phyloP scores from a whole-genome alignment of 805 yeast genomes.

The Brettanomyces nanus region DNA sequence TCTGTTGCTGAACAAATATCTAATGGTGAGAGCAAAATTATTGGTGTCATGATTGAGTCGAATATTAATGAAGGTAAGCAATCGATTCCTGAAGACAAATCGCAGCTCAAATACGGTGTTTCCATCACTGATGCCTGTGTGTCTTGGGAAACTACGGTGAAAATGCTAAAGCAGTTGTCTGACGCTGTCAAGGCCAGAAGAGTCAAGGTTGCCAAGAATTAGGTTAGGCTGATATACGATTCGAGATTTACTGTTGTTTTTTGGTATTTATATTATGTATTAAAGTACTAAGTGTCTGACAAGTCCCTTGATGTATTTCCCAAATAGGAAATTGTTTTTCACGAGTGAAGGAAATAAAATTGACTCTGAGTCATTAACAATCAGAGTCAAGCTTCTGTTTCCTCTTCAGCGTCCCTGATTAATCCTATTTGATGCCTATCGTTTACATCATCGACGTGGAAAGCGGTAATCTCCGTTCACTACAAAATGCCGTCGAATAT shows the following conservation, averaged over 20 bases:
- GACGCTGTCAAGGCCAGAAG: conserved; percentile 81
- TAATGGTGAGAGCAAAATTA: conserved; percentile 69
- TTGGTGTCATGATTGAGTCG: conserved; percentile 95
- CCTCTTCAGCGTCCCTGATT: no score
- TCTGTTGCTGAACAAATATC: conserved; percentile 77
- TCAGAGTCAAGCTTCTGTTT: no score
- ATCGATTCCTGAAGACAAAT: conserved; percentile 49
- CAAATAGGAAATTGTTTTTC: no score
- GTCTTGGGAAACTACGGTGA: conserved; percentile 80
- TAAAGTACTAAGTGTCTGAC: no score
- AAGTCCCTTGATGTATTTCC: no score
- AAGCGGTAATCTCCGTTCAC: conserved; percentile 87
- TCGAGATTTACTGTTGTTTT: no score
- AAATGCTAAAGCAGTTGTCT: conserved; percentile 70
- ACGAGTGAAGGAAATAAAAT: no score
- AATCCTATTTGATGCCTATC: no score
- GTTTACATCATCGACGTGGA: conserved; percentile 86
- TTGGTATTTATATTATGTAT: no score
- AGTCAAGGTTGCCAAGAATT: conserved; percentile 23
- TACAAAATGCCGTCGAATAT: conserved; percentile 74
- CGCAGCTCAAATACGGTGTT: conserved; percentile 79
- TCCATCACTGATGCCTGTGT: conserved; percentile 97
- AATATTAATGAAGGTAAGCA: conserved; percentile 90
- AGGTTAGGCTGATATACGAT: no score
- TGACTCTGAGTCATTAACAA: no score